Evolutionary conservation across 441 rosid species (phyloP).

Genomic region (Corymbia citriodora): DNA sequence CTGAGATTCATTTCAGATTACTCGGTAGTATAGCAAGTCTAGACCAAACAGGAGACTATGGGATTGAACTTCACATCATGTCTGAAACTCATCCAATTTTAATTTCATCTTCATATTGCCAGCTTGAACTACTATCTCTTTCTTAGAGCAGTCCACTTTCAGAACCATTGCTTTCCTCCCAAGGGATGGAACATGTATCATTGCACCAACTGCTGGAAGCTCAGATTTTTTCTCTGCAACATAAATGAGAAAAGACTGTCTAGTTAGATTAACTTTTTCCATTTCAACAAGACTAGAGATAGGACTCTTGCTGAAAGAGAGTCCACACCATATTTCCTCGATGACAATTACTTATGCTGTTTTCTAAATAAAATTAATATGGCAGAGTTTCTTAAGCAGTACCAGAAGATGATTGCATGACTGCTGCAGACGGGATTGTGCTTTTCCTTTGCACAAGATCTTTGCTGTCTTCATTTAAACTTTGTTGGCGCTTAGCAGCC

Average conservation of each 20-base stretch:
- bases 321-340: not conserved
- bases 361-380: not conserved
- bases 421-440: conserved; percentile 21
- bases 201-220: conserved; percentile 56
- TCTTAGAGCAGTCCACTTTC: conserved; percentile 59
- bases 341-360: not conserved
- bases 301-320: not conserved
- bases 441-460: not conserved
- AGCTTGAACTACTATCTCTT: conserved; percentile 72
- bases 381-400: conserved; percentile 14
- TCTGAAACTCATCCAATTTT: conserved; percentile 40
- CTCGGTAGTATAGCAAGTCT: not conserved
- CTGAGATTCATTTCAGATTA: not conserved
- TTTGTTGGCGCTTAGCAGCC: conserved; percentile 8
- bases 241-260: conserved; percentile 3
- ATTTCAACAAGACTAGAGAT: not conserved
- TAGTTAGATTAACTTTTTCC: not conserved
- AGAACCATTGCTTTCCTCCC: conserved; percentile 59
- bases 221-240: conserved; percentile 27
- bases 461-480: conserved; percentile 13
- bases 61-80: conserved; percentile 14
- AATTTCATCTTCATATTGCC: conserved; percentile 78
- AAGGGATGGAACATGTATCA: conserved; percentile 55
- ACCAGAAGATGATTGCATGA: conserved; percentile 15
- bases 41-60: not conserved